Evolutionary conservation across 2,329 filamentous ascomycete genomes (phyloP).

Genomic region (Pseudocercospora vitis): DNA sequence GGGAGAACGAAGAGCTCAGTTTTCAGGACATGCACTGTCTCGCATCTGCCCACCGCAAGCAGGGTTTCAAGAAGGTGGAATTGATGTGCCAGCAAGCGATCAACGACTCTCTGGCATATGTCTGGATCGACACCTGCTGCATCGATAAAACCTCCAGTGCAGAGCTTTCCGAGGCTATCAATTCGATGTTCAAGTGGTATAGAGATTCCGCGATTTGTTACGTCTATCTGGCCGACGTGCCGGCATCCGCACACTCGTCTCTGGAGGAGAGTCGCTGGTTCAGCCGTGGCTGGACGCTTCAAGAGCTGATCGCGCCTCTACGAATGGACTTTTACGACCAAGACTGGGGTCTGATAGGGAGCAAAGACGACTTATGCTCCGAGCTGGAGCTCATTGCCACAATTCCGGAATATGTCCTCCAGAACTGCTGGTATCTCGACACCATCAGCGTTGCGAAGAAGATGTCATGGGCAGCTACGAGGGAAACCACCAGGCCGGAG

Average conservation of each 20-base stretch:
- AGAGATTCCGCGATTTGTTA: slow-evolving; percentile 35
- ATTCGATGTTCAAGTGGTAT: slow-evolving; percentile 38
- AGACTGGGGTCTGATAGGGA: slow-evolving; percentile 11
- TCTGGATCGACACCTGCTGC: slow-evolving; percentile 30
- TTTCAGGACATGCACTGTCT: no score
- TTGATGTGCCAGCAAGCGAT: no score
- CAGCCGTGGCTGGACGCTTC: slow-evolving; percentile 25
- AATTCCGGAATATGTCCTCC: slow-evolving; percentile 23
- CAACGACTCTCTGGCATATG: no score
- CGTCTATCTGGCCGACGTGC: slow-evolving; percentile 30
- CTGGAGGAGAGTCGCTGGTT: slow-evolving; percentile 7
- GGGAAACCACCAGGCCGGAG: slow-evolving; percentile 17
- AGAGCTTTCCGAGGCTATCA: slow-evolving; percentile 26
- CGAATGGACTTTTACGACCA: slow-evolving; percentile 11
- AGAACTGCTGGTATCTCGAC: not conserved
- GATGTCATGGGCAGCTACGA: slow-evolving; percentile 21
- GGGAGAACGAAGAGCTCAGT: no score
- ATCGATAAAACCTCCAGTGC: slow-evolving; percentile 27
- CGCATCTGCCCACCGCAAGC: no score
- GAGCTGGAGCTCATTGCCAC: slow-evolving; percentile 31
- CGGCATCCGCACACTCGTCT: not conserved
- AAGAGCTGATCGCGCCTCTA: slow-evolving; percentile 22
- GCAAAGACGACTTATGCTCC: slow-evolving; percentile 13
- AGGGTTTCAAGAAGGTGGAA: no score
- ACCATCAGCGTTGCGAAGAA: slow-evolving; percentile 10